Evolutionary conservation across 2,329 filamentous ascomycete species (phyloP).

Genomic region (Westerdykella ornata): DNA sequence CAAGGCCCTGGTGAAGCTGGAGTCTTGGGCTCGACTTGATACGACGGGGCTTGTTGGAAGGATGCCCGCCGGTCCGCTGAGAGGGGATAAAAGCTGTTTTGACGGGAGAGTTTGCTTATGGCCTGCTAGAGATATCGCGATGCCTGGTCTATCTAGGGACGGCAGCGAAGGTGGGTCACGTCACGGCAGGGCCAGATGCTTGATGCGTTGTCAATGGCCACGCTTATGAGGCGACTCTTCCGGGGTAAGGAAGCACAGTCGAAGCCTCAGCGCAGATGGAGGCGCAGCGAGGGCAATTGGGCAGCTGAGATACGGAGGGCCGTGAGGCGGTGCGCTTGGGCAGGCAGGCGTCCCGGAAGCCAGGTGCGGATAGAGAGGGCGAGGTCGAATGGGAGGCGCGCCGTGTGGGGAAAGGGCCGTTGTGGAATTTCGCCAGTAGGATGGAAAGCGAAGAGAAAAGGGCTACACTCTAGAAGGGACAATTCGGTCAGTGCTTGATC

Average conservation of each 20-base stretch:
- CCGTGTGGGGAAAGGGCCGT: slow-evolving; percentile 33
- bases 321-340: slow-evolving; percentile 31
- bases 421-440: slow-evolving; percentile 30
- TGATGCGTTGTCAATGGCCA: slow-evolving; percentile 42
- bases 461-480: slow-evolving; percentile 27
- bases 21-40: slow-evolving; percentile 11
- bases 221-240: slow-evolving; percentile 34
- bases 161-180: slow-evolving; percentile 29
- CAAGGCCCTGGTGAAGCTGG: slow-evolving; percentile 19
- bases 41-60: slow-evolving; percentile 12
- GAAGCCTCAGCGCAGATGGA: slow-evolving; percentile 26
- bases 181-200: slow-evolving; percentile 34
- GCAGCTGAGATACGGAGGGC: slow-evolving; percentile 10
- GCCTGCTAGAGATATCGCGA: slow-evolving; percentile 21
- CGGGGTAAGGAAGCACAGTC: slow-evolving; percentile 23
- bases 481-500: slow-evolving; percentile 31
- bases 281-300: slow-evolving; percentile 26
- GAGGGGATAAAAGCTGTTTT: slow-evolving; percentile 19
- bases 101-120: slow-evolving; percentile 30
- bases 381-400: slow-evolving; percentile 28
- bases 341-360: slow-evolving; percentile 11
- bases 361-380: slow-evolving; percentile 14
- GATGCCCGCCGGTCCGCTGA: slow-evolving; percentile 9
- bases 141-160: slow-evolving; percentile 23
- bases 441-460: slow-evolving; percentile 19